Conservation (phyloP, 75 land plant species). For the Sequoiadendron giganteum region DNA sequence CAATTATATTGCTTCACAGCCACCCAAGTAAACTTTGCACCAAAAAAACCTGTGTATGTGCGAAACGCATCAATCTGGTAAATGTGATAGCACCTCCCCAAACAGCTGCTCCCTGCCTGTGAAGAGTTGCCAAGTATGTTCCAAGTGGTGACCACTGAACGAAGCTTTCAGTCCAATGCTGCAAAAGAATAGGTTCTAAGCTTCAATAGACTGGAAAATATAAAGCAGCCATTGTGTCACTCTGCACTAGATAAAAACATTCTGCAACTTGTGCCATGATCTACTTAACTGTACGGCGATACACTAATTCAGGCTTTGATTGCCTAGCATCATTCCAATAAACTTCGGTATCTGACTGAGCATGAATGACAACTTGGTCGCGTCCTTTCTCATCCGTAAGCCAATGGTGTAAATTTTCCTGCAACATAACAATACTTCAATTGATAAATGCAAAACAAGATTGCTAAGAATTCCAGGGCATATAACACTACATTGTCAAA, state of each 20-base stretch:
- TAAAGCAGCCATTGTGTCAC: background rate
- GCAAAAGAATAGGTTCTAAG: constrained; percentile 15
- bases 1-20: background rate
- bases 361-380: constrained; percentile 90
- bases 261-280: background rate
- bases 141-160: constrained; percentile 97
- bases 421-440: constrained; percentile 3
- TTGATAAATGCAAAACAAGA: constrained; percentile 4
- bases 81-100: constrained; percentile 88
- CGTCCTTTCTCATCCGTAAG: constrained; percentile 87
- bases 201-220: background rate
- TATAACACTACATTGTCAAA: background rate
- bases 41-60: constrained; percentile 73
- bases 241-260: background rate
- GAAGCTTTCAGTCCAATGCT: constrained; percentile 95
- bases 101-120: constrained; percentile 90
- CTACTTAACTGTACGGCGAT: constrained; percentile 68
- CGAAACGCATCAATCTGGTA: constrained; percentile 77
- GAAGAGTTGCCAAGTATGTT: constrained; percentile 88
- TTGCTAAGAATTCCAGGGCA: background rate
- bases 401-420: constrained; percentile 90
- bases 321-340: constrained; percentile 89
- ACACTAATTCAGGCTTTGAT: constrained; percentile 74
- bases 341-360: constrained; percentile 80
- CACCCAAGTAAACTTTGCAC: background rate